phyloP scores from a whole-genome alignment of 2,329 filamentous ascomycete genomes.

The Capronia coronata region DNA sequence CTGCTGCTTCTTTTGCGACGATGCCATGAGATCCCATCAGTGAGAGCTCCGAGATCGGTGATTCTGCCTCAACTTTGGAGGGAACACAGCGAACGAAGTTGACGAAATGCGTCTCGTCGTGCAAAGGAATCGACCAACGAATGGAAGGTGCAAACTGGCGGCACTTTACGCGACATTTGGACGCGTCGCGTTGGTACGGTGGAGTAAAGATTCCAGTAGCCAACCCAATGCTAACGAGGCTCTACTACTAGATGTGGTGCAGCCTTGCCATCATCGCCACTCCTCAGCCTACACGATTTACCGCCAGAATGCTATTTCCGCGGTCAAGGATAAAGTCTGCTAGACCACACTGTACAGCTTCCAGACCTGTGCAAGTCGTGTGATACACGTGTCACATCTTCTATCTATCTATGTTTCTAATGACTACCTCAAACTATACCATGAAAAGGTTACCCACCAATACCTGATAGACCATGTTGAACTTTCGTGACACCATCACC shows the following conservation, averaged over 20 bases:
- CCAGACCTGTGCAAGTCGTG: too few species aligned
- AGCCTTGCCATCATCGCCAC: too few species aligned
- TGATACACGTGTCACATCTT: neutral
- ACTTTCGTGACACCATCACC: slow-evolving; percentile 12
- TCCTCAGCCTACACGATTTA: too few species aligned
- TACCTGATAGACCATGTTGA: slow-evolving; percentile 6
- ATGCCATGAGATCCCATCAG: slow-evolving; percentile 3
- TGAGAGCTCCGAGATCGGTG: neutral
- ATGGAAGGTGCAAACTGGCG: neutral
- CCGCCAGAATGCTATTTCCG: too few species aligned
- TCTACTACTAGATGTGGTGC: too few species aligned
- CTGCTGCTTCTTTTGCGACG: slow-evolving; percentile 44
- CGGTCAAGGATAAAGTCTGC: too few species aligned
- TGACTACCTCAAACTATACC: slow-evolving; percentile 9
- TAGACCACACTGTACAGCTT: too few species aligned
- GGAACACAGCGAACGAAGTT: neutral
- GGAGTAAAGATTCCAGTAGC: neutral
- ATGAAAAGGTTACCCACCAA: slow-evolving; percentile 7
- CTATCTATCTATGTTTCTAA: neutral
- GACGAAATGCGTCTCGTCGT: neutral
- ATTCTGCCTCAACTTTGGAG: neutral
- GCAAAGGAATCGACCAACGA: neutral
- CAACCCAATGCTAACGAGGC: neutral
- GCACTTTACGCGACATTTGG: neutral
- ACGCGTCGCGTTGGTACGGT: neutral